These are phyloP conservation scores for Skeletonema tropicum DNA, from an alignment of 108 stramenopile genomes.

Conservation along the genomic window DNA sequence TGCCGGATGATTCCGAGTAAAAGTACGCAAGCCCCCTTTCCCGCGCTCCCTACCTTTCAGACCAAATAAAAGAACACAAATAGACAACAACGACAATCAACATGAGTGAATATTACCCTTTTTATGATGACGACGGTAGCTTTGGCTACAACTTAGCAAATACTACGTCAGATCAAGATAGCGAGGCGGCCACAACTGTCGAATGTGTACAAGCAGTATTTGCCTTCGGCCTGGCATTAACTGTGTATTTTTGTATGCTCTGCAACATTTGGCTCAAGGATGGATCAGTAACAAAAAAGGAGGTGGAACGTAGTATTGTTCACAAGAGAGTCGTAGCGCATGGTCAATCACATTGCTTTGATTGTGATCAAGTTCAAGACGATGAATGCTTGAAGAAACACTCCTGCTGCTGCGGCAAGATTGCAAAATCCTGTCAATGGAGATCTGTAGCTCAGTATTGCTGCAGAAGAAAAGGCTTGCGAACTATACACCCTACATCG, in stretches of 20 bases:
- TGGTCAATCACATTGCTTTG: conserved; percentile 1
- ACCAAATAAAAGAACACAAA: no score
- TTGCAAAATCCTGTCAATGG: not conserved
- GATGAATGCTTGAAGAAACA: not conserved
- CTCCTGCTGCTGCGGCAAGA: not conserved
- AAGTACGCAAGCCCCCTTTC: no score
- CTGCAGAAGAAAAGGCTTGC: not conserved
- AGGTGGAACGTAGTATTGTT: not conserved
- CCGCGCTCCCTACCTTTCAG: no score
- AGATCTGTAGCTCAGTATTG: not conserved
- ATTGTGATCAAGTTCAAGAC: not conserved
- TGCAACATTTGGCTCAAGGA: not conserved
- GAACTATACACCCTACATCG: not conserved
- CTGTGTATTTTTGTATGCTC: not conserved
- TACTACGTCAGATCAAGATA: not conserved
- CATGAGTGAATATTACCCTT: not conserved
- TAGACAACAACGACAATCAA: not conserved
- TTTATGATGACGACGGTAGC: not conserved
- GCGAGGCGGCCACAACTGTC: not conserved
- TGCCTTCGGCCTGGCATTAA: not conserved
- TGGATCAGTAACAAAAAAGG: not conserved
- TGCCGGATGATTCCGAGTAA: no score
- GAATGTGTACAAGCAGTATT: not conserved
- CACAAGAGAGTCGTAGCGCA: not conserved
- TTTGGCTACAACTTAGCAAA: not conserved